Evolutionary conservation across 75 land plant genomes (phyloP), one percentile per base, ranked within the genome.

Genomic region (Pinus albicaulis): DNA sequence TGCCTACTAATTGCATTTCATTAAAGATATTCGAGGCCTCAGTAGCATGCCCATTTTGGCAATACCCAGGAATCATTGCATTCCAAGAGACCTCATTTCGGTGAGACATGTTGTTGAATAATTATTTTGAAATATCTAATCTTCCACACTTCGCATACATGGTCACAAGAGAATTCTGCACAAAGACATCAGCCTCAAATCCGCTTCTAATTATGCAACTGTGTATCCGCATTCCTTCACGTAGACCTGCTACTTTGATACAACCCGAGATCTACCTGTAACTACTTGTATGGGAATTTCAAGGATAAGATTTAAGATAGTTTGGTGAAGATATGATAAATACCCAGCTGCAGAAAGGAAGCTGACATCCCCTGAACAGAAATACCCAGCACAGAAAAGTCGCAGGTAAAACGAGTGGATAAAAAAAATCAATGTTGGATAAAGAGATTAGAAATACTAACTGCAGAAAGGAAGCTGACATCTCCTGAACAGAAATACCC

Each of bases 81-180:
- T 85, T 88, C 87, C 87, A 88, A 72, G 90, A 80, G 14, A 83
- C 87, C 56, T 80, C 79, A 76, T 80, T 89, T 63, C 70, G 82
- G 36, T 77, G 71, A 15, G 82, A 80, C 91, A 89, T 83, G 76
- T 41, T 61, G 64, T 86, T 85, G 64, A 89, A 89, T 72, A 86
- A 7, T 23, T 72, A 41, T 12, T 52, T 80, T 1, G 88, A 88
- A n/a, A 11, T 1, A 14, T 15, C 66, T 55, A 84, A 20, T n/a
- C 87, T 78, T 1, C 81, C 81, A 12, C 5, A 3, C 13, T 84
- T 90, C 6, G 75, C 79, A 78, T 92, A 90, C 91, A 92, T 86
- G 57, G 63, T 78, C 5, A 92, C 73, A 2, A 90, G 72, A 13
- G 90, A 80, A 76, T 84, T 92, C 58, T 82, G 86, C 2, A 94